Evolutionary conservation across 2,329 filamentous ascomycete genomes (phyloP).

Genomic region (Pestalotiopsis fici): DNA sequence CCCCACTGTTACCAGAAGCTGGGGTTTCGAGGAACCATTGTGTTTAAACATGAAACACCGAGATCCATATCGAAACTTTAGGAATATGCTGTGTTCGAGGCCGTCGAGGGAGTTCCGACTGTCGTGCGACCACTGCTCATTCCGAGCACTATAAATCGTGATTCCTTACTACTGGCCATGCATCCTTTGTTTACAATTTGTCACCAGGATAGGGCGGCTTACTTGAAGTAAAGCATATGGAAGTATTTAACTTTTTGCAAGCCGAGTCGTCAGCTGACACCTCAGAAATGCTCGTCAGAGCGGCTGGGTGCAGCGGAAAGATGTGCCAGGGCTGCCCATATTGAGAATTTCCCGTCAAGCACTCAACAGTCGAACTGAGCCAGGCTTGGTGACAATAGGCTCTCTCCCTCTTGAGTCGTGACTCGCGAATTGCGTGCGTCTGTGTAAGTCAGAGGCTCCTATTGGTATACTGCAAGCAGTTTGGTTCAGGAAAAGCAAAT

Average conservation of each 20-base stretch:
- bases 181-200: not conserved
- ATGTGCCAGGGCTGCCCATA: not conserved
- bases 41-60: slow-evolving; percentile 1
- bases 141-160: slow-evolving; percentile 5
- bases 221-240: not conserved
- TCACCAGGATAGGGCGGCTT: not conserved
- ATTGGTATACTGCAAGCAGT: not conserved
- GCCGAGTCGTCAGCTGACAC: not conserved
- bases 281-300: not conserved
- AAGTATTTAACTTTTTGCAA: not conserved
- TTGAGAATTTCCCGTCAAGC: not conserved
- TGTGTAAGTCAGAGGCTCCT: not conserved
- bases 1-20: slow-evolving; percentile 20
- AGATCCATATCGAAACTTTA: slow-evolving; percentile 13
- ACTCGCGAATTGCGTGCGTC: not conserved
- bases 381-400: not conserved
- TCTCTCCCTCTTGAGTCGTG: not conserved
- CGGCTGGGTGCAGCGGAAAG: not conserved
- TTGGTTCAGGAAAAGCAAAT: slow-evolving; percentile 1
- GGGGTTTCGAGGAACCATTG: slow-evolving; percentile 6
- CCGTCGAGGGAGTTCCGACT: slow-evolving; percentile 27
- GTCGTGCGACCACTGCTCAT: slow-evolving; percentile 22
- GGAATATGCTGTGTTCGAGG: slow-evolving; percentile 20
- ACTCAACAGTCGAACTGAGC: not conserved
- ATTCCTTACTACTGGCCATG: not conserved